Evolutionary conservation across 2,329 filamentous ascomycete genomes (phyloP), one percentile per base, ranked within the genome.

Genomic region (Thelonectria olida): DNA sequence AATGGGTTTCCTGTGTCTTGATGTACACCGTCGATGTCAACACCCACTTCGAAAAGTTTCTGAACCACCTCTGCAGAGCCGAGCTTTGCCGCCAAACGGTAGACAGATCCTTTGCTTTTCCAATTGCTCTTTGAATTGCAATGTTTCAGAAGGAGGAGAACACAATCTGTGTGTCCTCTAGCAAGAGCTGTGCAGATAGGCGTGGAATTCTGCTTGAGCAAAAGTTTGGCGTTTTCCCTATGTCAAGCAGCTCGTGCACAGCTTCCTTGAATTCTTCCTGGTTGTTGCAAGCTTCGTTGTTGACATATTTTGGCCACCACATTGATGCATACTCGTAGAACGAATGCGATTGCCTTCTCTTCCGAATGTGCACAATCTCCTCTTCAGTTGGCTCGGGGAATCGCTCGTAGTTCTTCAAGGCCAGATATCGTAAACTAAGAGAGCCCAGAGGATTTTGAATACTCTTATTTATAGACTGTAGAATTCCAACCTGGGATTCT

Each of bases 401-500:
- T 5, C 13, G 25, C 5, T 34, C 38, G 10, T 44, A 39, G 7
- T 54, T 31, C 17, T 19, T 38, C 34, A 50, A 41, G 10, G 20
- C 55, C 13, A 15, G 42, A 36, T 28, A 62, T 23, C 25, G 48
- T 23, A 52, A 34, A 34, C 20, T 58, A 20, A 54, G 36, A 25
- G 17, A 25, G 8, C 48, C 25, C 15, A 62, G 13, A 2, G 45
- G 28, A 15, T 39, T 48, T 8, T 36, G 13, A 6, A 22, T 13
- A 17, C 22, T 45, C 8, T 54, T 27, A 4, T 36, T 6, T 5
- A 45, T 13, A 54, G 7, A 12, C 9, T 39, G 13, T 54, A 54
- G 4, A 12, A 17, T 2, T 9, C 15, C 8, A 54, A n/a, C n/a
- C 6, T 47, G 8, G 19, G 41, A 25, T 54, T 10, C n/a, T 17